These are phyloP conservation scores for Zasmidium citrigriseum DNA, from an alignment of 2,329 filamentous ascomycete genomes.

Conservation along the genomic window DNA sequence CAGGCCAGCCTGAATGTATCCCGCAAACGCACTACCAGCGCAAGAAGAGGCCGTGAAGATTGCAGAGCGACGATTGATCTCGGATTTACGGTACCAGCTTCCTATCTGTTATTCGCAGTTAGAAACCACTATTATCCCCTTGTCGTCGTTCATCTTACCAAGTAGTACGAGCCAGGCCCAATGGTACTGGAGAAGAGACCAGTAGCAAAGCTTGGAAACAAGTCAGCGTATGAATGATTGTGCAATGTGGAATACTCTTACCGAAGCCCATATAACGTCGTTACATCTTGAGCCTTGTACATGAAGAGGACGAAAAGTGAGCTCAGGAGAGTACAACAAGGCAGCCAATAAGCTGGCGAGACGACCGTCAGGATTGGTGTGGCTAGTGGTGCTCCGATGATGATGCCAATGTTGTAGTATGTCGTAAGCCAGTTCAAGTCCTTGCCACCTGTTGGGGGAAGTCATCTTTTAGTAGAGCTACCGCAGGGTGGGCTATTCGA, in stretches of 20 bases:
- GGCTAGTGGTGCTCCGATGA: slow-evolving; percentile 4
- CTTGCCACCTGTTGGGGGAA: slow-evolving; percentile 31
- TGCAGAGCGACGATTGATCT: slow-evolving; percentile 1
- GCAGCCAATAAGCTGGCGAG: slow-evolving; percentile 4
- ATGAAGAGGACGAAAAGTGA: slow-evolving; percentile 4
- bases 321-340: not conserved
- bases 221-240: too few relatives aligned
- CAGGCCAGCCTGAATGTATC: slow-evolving; percentile 5
- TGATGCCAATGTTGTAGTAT: slow-evolving; percentile 11
- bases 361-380: slow-evolving; percentile 4
- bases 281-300: not conserved
- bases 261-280: too few relatives aligned
- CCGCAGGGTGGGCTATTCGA: too few relatives aligned
- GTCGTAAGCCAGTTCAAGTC: slow-evolving; percentile 35
- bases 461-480: too few relatives aligned
- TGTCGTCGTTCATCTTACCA: too few relatives aligned
- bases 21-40: slow-evolving; percentile 2
- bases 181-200: too few relatives aligned
- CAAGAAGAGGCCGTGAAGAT: slow-evolving; percentile 2
- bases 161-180: too few relatives aligned
- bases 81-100: slow-evolving; percentile 5
- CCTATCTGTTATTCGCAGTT: too few relatives aligned
- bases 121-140: too few relatives aligned
- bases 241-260: too few relatives aligned
- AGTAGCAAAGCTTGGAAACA: too few relatives aligned